Evolutionary conservation across 2,329 filamentous ascomycete genomes (phyloP).

Genomic region (Ceratocystis alfenasii): DNA sequence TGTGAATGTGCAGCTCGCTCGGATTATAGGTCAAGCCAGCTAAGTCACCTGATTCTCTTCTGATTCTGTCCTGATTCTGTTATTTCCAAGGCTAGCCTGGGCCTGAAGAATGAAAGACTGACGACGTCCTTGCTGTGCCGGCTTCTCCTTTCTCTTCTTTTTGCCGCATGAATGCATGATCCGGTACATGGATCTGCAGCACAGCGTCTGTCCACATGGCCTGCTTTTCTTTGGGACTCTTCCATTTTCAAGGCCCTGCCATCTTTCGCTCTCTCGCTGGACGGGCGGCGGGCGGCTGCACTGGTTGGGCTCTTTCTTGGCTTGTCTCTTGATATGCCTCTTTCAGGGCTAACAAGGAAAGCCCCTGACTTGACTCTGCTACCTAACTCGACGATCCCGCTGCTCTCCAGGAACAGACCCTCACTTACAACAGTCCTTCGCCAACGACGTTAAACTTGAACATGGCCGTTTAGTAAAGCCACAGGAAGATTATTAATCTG

Average conservation of each 20-base stretch:
- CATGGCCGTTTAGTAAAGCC: too few species aligned
- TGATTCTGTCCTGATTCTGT: neutral
- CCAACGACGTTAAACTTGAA: too few species aligned
- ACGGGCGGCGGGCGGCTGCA: neutral
- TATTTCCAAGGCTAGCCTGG: too few species aligned
- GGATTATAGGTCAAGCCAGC: neutral
- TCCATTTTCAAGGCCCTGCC: neutral
- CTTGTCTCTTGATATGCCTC: neutral
- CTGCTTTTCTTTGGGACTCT: neutral
- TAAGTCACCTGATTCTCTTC: neutral
- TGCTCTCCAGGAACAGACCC: too few species aligned
- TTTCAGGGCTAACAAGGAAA: too few species aligned
- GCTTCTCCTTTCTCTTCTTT: too few species aligned
- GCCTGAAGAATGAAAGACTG: too few species aligned
- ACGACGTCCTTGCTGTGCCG: too few species aligned
- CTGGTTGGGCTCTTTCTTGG: neutral
- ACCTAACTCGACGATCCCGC: neutral
- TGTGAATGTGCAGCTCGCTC: neutral
- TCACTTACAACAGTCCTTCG: too few species aligned
- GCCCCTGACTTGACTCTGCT: too few species aligned
- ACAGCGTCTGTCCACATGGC: neutral
- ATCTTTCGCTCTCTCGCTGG: neutral
- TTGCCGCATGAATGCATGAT: constrained; percentile 3
- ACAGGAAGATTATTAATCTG: too few species aligned
- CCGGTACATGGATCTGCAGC: constrained; percentile 1